Evolutionary conservation across 1,139 yeast species (phyloP), one percentile per base, ranked within the genome.

Genomic region (Kodamaea suecica): DNA sequence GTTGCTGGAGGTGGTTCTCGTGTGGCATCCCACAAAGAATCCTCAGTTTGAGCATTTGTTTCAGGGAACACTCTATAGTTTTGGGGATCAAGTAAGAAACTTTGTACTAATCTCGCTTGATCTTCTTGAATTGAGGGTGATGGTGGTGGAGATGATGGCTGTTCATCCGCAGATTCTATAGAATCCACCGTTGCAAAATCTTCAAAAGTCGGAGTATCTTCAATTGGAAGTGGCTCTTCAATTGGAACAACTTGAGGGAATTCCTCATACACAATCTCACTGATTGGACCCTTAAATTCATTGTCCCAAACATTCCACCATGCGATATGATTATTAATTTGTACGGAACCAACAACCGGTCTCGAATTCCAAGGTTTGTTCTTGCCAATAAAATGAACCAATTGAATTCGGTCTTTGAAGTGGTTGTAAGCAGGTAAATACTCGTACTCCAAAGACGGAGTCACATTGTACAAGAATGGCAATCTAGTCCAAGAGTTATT

Each of bases 391-490:
- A 81, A 92, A 59, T 92, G 98, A 15, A 85, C 66, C 25, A 84
- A 63, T 39, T 76, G 75, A 33, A 38, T 27, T 21, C 73, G 61
- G 8, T 63, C 48, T 20, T 36, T 57, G 55, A 84, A 90, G 52
- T 78, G 76, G 26, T 66, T 63, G 53, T 73, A 76, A 0, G 97
- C 97, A 0, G 97, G 97, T 25, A 76, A 66, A 57, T 86, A 82
- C 54, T 90, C 87, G 55, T 90, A 90, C 34, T 83, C 80, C n/a
- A 78, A 66, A 16, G 81, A 75, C 2, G 95, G 86, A 0, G 97
- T 88, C 21, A 90, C 95, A 49, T 92, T 92, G 65, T 80, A 90
- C 35, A 78, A 56, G 50, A 88, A 92, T 1, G 97, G 92, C 31
- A 92, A 59, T 34, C 78, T 72, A 23, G 68, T 59, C 97, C 97